These are phyloP conservation scores for Gliomastix tumulicola DNA, from an alignment of 2,329 filamentous ascomycete genomes.

Conservation along the genomic window DNA sequence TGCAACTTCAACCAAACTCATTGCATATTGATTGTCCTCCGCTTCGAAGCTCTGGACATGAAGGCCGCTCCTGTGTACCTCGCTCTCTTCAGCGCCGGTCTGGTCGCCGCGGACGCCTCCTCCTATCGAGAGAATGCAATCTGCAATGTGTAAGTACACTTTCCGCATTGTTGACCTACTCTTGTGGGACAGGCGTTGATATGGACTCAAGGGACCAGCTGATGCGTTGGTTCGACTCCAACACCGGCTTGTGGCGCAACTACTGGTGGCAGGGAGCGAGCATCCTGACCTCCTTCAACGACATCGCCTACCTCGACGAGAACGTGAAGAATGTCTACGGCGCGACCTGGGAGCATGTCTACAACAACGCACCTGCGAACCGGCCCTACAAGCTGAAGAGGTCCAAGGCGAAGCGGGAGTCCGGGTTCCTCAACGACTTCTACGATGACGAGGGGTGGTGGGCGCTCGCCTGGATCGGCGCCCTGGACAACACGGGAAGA, in stretches of 20 bases:
- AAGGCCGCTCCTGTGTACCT: too few relatives aligned
- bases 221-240: conserved; percentile 1
- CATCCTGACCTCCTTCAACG: conserved; percentile 2
- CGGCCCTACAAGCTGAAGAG: background rate
- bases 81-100: too few relatives aligned
- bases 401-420: background rate
- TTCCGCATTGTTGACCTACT: background rate
- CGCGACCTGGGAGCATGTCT: background rate
- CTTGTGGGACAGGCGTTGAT: background rate
- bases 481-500: conserved; percentile 42
- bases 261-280: conserved; percentile 2
- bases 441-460: conserved; percentile 57
- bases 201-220: background rate
- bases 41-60: too few relatives aligned
- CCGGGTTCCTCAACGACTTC: conserved; percentile 1
- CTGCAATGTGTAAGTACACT: background rate
- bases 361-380: conserved; percentile 1
- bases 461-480: conserved; percentile 50
- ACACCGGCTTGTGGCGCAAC: background rate
- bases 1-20: too few relatives aligned
- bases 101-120: background rate
- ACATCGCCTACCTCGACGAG: background rate
- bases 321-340: background rate
- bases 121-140: background rate
- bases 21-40: too few relatives aligned